Evolutionary conservation across 2,329 filamentous ascomycete species (phyloP).

Genomic region (Cordyceps pruinosa): DNA sequence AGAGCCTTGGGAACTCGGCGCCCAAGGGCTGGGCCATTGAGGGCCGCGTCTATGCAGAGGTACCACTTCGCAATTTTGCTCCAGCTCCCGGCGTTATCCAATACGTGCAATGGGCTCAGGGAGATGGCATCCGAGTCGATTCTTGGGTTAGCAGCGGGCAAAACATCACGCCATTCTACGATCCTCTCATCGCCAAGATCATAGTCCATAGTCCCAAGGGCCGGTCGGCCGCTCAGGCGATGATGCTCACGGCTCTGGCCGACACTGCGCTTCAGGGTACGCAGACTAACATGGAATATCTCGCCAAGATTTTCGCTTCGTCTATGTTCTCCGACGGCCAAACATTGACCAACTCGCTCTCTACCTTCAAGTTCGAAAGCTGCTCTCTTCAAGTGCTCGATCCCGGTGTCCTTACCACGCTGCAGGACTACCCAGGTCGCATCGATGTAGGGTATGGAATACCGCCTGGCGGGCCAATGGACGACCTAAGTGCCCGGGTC

Average conservation of each 20-base stretch:
- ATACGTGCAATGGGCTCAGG: conserved; percentile 46
- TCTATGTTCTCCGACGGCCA: conserved; percentile 38
- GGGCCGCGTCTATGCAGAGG: conserved; percentile 37
- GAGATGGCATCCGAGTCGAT: conserved; percentile 47
- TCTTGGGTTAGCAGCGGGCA: conserved; percentile 56
- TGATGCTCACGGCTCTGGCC: conserved; percentile 38
- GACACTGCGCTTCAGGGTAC: conserved; percentile 38
- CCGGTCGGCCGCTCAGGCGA: conserved; percentile 33
- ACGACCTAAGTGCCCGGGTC: conserved; percentile 47
- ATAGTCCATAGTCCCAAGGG: conserved; percentile 42
- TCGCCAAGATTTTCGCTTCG: conserved; percentile 41
- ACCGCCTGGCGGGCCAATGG: conserved; percentile 55
- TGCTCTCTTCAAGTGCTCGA: conserved; percentile 49
- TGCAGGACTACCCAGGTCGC: conserved; percentile 54
- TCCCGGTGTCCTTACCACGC: conserved; percentile 49
- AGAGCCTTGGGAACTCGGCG: neutral
- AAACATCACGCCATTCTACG: conserved; percentile 50
- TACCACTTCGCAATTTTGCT: conserved; percentile 50
- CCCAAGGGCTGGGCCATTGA: conserved; percentile 31
- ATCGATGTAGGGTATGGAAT: conserved; percentile 50
- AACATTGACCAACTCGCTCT: conserved; percentile 51
- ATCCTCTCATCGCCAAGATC: conserved; percentile 50
- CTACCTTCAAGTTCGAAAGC: conserved; percentile 41
- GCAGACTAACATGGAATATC: conserved; percentile 50
- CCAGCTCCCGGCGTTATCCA: conserved; percentile 54